These are phyloP conservation scores for Gloeostereum incarnatum DNA, from an alignment of 768 basidiomycete species.

Conservation along the genomic window DNA sequence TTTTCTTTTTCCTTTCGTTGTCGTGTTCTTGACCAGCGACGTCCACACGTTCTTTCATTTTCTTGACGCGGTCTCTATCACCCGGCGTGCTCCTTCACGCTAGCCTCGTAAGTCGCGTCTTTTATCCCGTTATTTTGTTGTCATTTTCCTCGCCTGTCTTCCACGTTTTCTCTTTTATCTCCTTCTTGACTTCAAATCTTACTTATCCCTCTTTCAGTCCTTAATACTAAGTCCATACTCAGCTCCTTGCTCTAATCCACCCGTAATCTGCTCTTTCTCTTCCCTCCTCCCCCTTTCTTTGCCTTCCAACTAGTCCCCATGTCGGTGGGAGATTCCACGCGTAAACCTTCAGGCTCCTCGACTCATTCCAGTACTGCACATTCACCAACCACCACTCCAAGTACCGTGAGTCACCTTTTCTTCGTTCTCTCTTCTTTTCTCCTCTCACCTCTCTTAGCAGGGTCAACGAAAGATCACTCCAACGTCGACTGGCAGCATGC, in stretches of 20 bases:
- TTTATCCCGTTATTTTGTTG: not conserved
- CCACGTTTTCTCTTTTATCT: not conserved
- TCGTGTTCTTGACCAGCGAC: too few species aligned
- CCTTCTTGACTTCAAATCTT: constrained; percentile 4
- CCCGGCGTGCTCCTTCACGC: too few species aligned
- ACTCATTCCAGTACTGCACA: constrained; percentile 52
- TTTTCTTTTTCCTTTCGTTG: constrained; percentile 14
- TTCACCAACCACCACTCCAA: constrained; percentile 54
- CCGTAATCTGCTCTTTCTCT: too few species aligned
- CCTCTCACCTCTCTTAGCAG: constrained; percentile 14
- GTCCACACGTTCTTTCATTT: too few species aligned
- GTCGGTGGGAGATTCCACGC: constrained; percentile 39
- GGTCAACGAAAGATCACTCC: constrained; percentile 36
- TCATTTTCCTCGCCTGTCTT: not conserved
- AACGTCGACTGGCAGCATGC: constrained; percentile 34
- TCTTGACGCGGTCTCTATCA: too few species aligned
- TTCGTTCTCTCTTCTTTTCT: not conserved
- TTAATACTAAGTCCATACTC: too few species aligned
- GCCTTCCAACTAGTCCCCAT: too few species aligned
- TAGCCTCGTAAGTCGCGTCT: constrained; percentile 7
- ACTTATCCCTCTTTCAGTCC: constrained; percentile 9
- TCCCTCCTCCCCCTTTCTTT: too few species aligned
- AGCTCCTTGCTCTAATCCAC: too few species aligned
- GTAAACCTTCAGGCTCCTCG: constrained; percentile 66
- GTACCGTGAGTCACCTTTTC: constrained; percentile 33